Evolutionary conservation across 163 green algal genomes (phyloP), one percentile per base, ranked within the genome.

Genomic region (Scenedesmus sp.): DNA sequence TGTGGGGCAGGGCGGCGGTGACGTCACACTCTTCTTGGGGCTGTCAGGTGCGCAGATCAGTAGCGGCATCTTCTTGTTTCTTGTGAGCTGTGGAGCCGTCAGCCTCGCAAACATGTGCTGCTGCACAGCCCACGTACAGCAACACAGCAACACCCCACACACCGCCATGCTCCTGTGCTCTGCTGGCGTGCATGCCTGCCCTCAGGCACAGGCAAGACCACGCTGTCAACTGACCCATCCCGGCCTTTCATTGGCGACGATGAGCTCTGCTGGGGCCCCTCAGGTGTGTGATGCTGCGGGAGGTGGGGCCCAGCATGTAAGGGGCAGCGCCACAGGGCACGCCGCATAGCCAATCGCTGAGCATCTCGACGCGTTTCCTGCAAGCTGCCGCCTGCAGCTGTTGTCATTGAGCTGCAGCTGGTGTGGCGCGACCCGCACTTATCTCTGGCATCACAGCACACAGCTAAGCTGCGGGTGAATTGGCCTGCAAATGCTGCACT

Each of bases 1-100:
- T 92, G 92, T 98, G 64, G 97, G 97, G 59, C 74, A 88, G 4
- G 90, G 91, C 23, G 90, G 91, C 23, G 95, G 95, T 3, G 98
- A 99, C 90, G 97, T 99, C 20, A 96, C 97, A 0, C 93, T 99
- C n/a, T 99, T 99, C 96, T 99, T 99, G 88, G 98, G 98, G 0
- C 52, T 93, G 87, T 87, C 94, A 95, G 88, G 79, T 59, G 16
- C 15, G 26, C 77, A 60, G 34, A 46, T 46, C 34, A 46, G 34
- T 10, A 56, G 34, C 70, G 12, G 5, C 70, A 15, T 6, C 70
- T 13, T 4, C 70, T 52, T 79, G 70, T 18, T 76, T 13, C 18
- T 13, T 52, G 70, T 23, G 46, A 15, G 70, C 4, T 23, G 6
- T 56, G 9, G 2, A 3, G 34, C 34, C 34, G 34, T 46, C 34